Conservation (phyloP, 208 protist genomes). For the Acanthamoeba castellanii region DNA sequence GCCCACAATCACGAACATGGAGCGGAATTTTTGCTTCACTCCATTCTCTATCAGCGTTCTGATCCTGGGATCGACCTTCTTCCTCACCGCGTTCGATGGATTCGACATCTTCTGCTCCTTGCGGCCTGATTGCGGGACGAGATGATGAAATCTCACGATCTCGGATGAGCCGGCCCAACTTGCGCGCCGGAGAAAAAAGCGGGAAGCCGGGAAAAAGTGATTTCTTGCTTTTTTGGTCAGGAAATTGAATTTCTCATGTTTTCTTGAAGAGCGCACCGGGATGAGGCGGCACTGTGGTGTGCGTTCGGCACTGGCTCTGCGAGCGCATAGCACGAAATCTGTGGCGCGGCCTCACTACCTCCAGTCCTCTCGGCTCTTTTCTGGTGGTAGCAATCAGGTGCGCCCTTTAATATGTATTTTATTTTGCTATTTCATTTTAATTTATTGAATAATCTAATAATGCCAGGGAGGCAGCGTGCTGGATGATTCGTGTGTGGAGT, state of each 20-base stretch:
- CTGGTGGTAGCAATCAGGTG: too few relatives aligned
- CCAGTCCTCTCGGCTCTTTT: too few relatives aligned
- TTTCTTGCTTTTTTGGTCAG: neutral
- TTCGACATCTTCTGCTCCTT: constrained; percentile 3
- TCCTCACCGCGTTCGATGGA: constrained; percentile 75
- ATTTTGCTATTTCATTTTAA: too few relatives aligned
- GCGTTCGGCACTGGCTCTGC: too few relatives aligned
- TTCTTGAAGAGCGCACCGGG: neutral
- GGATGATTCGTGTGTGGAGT: neutral
- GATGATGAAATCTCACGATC: neutral
- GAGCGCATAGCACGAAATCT: too few relatives aligned
- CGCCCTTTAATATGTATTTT: too few relatives aligned
- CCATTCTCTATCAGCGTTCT: constrained; percentile 97
- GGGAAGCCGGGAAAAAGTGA: neutral
- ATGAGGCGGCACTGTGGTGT: too few relatives aligned
- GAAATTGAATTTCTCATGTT: neutral
- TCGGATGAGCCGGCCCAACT: neutral
- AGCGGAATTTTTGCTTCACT: constrained; percentile 96
- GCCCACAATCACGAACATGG: constrained; percentile 98
- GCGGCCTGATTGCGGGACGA: constrained; percentile 20
- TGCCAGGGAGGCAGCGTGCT: neutral
- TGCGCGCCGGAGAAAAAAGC: constrained; percentile 6
- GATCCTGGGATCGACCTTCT: constrained; percentile 97
- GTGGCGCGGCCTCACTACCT: too few relatives aligned
- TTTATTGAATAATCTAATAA: too few relatives aligned